These are phyloP conservation scores for Fraxinus pennsylvanica DNA, from an alignment of 257 asterid species.

Conservation along the genomic window DNA sequence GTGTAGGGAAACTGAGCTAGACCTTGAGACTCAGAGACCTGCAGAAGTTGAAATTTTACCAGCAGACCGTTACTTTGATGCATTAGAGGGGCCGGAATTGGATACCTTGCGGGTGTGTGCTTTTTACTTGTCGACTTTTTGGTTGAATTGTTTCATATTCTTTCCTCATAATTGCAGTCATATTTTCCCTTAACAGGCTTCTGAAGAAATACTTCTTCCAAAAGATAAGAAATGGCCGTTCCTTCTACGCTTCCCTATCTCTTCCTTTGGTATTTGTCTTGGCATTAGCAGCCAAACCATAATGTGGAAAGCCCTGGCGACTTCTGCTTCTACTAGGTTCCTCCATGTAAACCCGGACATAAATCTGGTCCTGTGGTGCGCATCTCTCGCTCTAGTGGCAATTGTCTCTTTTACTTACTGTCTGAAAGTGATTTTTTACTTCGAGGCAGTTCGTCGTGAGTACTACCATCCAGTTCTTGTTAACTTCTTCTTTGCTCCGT, in stretches of 20 bases:
- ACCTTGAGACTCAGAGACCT: slow-evolving; percentile 27
- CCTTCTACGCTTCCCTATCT: slow-evolving; percentile 74
- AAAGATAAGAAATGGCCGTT: slow-evolving; percentile 86
- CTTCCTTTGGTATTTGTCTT: slow-evolving; percentile 78
- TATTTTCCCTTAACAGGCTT: slow-evolving; percentile 45
- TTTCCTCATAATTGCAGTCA: neutral
- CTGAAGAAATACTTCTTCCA: slow-evolving; percentile 70
- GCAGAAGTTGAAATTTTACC: slow-evolving; percentile 44
- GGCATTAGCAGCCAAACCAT: slow-evolving; percentile 97
- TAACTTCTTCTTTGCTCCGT: slow-evolving; percentile 96
- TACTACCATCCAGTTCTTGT: slow-evolving; percentile 85
- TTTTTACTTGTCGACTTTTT: neutral
- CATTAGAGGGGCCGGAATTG: slow-evolving; percentile 83
- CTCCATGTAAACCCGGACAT: slow-evolving; percentile 51
- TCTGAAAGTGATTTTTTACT: slow-evolving; percentile 71
- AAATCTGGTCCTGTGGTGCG: slow-evolving; percentile 66
- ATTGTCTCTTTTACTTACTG: slow-evolving; percentile 44
- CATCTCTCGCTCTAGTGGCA: slow-evolving; percentile 49
- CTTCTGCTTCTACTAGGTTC: slow-evolving; percentile 58
- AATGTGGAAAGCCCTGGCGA: slow-evolving; percentile 80
- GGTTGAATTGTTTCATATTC: neutral
- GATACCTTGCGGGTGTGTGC: slow-evolving; percentile 64
- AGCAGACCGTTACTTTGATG: slow-evolving; percentile 73
- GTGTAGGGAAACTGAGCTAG: slow-evolving; percentile 34
- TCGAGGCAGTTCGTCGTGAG: slow-evolving; percentile 94